Base-by-base conservation (phyloP, 2,329 filamentous ascomycete species). In the Diaporthe caulivora region DNA sequence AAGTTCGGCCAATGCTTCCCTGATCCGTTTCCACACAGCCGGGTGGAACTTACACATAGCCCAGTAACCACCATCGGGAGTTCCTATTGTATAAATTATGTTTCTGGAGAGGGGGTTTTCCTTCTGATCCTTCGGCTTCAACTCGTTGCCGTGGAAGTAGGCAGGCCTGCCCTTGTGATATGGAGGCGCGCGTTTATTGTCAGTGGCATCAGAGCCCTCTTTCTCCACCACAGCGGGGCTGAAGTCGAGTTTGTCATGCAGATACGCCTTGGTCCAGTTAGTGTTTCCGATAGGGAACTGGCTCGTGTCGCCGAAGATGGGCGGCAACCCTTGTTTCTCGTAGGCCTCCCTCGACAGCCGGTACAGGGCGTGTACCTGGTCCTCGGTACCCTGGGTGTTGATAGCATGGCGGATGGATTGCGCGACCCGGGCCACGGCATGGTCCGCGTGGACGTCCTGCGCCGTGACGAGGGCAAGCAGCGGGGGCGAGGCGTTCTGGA, bases 331-430 rank as follows among this genome's bases (percentile, higher is more conserved):
- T 2, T 17, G 31, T 7, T 78, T 78, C 7, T 37, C 67, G 0
- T 73, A 69, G 18, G 76, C 75, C 44, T 75, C 71, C 3, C 79
- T 78, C 53, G 79, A 72, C 64, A 80, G 76, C 26, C 77, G 75
- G n/a, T 76, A 78, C 75, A 80, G 83, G 54, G 80, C 84, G 74
- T 83, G 80, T 62, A 82, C 76, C 76, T 84, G 83, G 3, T 72
- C 77, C 2, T 79, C 76, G 4, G 81, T 80, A 21, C 80, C 80
- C 57, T 80, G 81, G 70, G 79, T 77, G 21, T 71, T 73, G 70
- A 84, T 81, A 6, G 78, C 71, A 2, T 72, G 70, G 21, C 82
- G 79, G 34, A 83, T 77, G 31, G 74, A 42, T 9, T 72, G 71
- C 1, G 80, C 82, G 2, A 78, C 73, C 53, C 44, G 77, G 76